These are phyloP conservation scores for Aspergillus cavernicola DNA, from an alignment of 495 filamentous ascomycete genomes.

Conservation along the genomic window DNA sequence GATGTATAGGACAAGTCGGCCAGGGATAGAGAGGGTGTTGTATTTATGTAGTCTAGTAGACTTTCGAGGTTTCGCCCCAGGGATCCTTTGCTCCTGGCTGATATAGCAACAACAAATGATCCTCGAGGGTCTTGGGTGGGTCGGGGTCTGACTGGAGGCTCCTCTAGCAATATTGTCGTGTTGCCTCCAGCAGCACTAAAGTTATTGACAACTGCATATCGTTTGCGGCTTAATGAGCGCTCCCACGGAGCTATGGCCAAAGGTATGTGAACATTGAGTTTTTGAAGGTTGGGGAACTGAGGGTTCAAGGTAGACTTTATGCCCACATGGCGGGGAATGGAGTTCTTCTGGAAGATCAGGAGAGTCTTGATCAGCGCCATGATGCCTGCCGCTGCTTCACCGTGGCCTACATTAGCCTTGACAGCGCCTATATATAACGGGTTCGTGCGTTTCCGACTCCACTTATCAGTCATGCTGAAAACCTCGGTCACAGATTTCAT, in stretches of 20 bases:
- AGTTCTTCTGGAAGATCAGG: conserved; percentile 26
- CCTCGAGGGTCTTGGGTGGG: conserved; percentile 2
- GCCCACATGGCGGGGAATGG: conserved; percentile 33
- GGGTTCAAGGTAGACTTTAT: conserved; percentile 46
- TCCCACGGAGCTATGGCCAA: too few relatives aligned
- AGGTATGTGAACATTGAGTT: too few relatives aligned
- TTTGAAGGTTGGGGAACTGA: conserved; percentile 20
- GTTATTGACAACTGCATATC: conserved; percentile 31
- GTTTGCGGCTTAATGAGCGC: not conserved
- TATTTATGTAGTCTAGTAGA: conserved; percentile 28
- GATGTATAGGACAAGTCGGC: conserved; percentile 40
- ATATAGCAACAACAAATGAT: conserved; percentile 21
- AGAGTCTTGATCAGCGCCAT: conserved; percentile 32
- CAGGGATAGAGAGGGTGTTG: conserved; percentile 20
- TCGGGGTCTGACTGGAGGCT: not conserved
- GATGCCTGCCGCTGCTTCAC: conserved; percentile 34
- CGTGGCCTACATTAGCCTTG: conserved; percentile 40
- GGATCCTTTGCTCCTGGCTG: conserved; percentile 34
- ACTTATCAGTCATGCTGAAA: not conserved
- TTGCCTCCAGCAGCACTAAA: conserved; percentile 29
- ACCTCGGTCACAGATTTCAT: conserved; percentile 20
- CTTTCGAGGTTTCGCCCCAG: conserved; percentile 32
- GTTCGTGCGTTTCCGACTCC: too few relatives aligned
- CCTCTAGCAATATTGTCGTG: conserved; percentile 7
- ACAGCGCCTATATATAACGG: conserved; percentile 28